These are phyloP conservation scores for Grammothele lineata DNA, from an alignment of 768 basidiomycete genomes.

Conservation along the genomic window DNA sequence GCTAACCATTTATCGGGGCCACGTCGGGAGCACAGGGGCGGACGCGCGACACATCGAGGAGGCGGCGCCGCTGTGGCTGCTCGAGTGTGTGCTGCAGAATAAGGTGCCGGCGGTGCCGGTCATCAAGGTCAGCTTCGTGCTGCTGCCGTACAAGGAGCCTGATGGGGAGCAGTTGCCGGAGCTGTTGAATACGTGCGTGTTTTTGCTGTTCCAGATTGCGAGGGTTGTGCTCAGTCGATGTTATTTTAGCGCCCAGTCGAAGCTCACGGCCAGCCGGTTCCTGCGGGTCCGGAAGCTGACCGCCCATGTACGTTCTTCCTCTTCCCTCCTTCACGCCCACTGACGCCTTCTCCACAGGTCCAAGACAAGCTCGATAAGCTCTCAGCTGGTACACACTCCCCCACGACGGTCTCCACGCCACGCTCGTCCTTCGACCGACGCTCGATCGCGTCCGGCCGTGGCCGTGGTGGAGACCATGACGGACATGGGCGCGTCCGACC, in stretches of 20 bases:
- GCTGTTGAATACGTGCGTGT: constrained; percentile 76
- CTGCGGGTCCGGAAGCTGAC: constrained; percentile 84
- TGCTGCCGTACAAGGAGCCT: constrained; percentile 72
- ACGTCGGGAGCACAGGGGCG: constrained; percentile 51
- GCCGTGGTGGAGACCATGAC: constrained; percentile 22
- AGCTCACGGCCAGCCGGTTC: constrained; percentile 84
- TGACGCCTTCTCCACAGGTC: constrained; percentile 42
- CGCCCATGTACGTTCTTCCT: constrained; percentile 57
- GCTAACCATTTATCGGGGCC: constrained; percentile 72
- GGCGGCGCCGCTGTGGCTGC: constrained; percentile 80
- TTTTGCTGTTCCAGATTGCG: too few relatives aligned
- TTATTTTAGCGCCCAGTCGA: constrained; percentile 67
- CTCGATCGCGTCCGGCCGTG: constrained; percentile 15
- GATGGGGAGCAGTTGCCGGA: constrained; percentile 66
- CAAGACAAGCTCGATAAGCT: constrained; percentile 77
- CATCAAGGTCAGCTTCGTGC: constrained; percentile 83
- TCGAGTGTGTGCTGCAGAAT: constrained; percentile 79
- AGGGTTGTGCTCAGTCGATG: too few relatives aligned
- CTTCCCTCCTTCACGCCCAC: neutral
- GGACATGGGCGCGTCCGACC: constrained; percentile 26
- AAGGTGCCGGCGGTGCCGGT: constrained; percentile 47
- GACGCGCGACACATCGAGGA: constrained; percentile 63
- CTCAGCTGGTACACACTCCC: constrained; percentile 18
- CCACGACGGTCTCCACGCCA: constrained; percentile 28
- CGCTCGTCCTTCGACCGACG: constrained; percentile 37